Base-by-base conservation (phyloP, 352 stramenopile genomes). In the Pythium vanterpoolii region DNA sequence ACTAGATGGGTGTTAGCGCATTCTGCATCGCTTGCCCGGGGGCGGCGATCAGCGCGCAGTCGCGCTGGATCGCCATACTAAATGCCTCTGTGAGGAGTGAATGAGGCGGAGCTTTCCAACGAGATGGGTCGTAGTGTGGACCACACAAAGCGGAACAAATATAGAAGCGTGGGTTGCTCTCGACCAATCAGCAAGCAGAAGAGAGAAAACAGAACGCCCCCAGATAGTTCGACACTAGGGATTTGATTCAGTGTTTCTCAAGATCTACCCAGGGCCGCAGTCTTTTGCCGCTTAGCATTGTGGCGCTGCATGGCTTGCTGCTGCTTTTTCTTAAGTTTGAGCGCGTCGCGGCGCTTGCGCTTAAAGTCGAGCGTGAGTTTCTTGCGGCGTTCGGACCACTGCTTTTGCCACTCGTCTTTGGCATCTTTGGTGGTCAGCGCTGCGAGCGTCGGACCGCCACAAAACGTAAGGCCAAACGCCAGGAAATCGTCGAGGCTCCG, bases 341-440 rank as follows among this genome's bases (percentile, higher is more conserved):
- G 64, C 36, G 83, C 76, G 47, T 90, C 79, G 30, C 82, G 79
- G 18, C 82, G 79, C 70, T 93, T 93, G 54, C 83, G 81, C 39
- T 89, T 89, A 62, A 85, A 93, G 62, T 93, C 83, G 19, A 89
- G 57, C 56, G 83, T 90, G 38, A 91, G 72, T 46, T 86, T 90
- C 66, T 86, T 89, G 38, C 81, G 68, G 11, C 73, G 70, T 53
- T 89, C 76, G 4, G 69, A 62, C 83, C 83, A 93, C 33, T 62
- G 47, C 44, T 23, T 55, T 24, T 65, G 44, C 56, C 50, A 57
- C 28, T 42, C 62, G 34, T 60, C 50, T 30, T 60, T 59, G 40
- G 47, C 43, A 28, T 42, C 40, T 31, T 31, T 73, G n/a, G 67
- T 60, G 24, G 56, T 68, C 23, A 63, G 63, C 23, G 50, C 53